Base-by-base conservation (phyloP, 2,329 filamentous ascomycete genomes). In the Cladosporium colombiae region DNA sequence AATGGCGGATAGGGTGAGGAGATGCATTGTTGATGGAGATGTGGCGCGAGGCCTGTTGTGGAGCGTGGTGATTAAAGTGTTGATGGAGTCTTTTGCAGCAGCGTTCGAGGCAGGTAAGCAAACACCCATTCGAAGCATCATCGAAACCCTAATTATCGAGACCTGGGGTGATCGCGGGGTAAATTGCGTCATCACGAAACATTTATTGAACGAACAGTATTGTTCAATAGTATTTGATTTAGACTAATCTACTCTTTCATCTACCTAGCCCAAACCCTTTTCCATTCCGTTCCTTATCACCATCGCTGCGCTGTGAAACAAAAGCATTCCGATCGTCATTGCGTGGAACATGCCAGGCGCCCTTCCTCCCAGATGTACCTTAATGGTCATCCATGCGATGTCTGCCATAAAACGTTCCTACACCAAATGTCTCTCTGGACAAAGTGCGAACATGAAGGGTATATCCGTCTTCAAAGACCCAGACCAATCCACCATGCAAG, bases 401-500 rank as follows among this genome's bases (percentile, higher is more conserved):
- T 49, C 31, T 31, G 25, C 57, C 59, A 37, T 62, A 29, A 33
- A 44, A 33, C 21, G n/a, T 27, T 62, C 29, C 37, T 60, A 60
- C 37, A 50, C 57, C 40, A 25, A 40, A 57, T 57, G 55, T 33
- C 55, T 40, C 31, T n/a, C 27, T 29, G 18, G 44, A 37, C 44
- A 52, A 27, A 27, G 44, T 40, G 50, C 61, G 61, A 52, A 56
- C 50, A 44, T 31, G 50, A 63, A 56, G 61, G 61, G 61, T 63
- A 63, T 63, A 37, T 63, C 35, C 50, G 50, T 29, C 63, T 65
- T 53, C 10, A 44, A 35, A 25, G 21, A 44, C 25, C 63, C 55
- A 60, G 40, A 52, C 63, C 31, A 60, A 53, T n/a, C 63, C 40
- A 25, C 55, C 63, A 65, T 65, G 63, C 55, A 65, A 65, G 46